Percentiles rank a stretch among this genome's conserved stretches.
Evolutionary conservation across 805 yeast species (phyloP).

Genomic region (Tanozyma kutaoensis): DNA sequence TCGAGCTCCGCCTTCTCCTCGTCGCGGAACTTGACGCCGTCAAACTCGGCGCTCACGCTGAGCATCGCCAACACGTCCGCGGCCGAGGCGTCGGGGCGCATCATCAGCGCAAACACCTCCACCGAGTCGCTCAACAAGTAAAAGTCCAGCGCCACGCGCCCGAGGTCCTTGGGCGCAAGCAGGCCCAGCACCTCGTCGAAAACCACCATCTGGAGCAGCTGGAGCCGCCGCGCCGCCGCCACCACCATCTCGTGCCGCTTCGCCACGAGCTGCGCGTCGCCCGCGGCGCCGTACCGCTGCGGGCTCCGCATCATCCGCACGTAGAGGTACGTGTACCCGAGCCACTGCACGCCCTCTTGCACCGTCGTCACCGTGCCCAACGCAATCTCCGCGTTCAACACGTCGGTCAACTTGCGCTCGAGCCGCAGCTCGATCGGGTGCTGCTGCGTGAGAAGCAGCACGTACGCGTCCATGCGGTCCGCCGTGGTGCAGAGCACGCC

Average conservation of each 20-base stretch:
- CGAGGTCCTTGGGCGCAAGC: slow-evolving; percentile 76
- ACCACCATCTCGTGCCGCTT: slow-evolving; percentile 65
- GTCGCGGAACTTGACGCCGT: slow-evolving; percentile 73
- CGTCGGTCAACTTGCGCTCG: slow-evolving; percentile 70
- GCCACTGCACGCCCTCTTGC: slow-evolving; percentile 92
- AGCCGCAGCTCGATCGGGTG: slow-evolving; percentile 90
- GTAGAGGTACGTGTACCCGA: slow-evolving; percentile 91
- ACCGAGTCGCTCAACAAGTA: slow-evolving; percentile 75
- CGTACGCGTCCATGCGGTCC: slow-evolving; percentile 76
- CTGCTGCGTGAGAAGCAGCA: slow-evolving; percentile 83
- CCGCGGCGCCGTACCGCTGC: slow-evolving; percentile 76
- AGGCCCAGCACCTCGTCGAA: slow-evolving; percentile 78
- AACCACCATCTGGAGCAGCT: slow-evolving; percentile 81
- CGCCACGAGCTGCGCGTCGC: slow-evolving; percentile 69
- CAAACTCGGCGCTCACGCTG: slow-evolving; percentile 89
- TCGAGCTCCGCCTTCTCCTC: slow-evolving; percentile 75
- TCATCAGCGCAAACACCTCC: slow-evolving; percentile 77
- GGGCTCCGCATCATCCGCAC: slow-evolving; percentile 95
- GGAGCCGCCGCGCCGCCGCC: slow-evolving; percentile 73
- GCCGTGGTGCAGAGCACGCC: slow-evolving; percentile 80
- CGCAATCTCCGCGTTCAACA: slow-evolving; percentile 91
- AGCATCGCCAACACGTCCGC: slow-evolving; percentile 85
- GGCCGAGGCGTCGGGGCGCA: slow-evolving; percentile 77
- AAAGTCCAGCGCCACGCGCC: slow-evolving; percentile 90
- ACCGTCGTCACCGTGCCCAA: slow-evolving; percentile 90